Percentiles rank a stretch among this genome's conserved stretches.
phyloP scores from a whole-genome alignment of 164 flowering plant genomes.

The Brasenia schreberi region DNA sequence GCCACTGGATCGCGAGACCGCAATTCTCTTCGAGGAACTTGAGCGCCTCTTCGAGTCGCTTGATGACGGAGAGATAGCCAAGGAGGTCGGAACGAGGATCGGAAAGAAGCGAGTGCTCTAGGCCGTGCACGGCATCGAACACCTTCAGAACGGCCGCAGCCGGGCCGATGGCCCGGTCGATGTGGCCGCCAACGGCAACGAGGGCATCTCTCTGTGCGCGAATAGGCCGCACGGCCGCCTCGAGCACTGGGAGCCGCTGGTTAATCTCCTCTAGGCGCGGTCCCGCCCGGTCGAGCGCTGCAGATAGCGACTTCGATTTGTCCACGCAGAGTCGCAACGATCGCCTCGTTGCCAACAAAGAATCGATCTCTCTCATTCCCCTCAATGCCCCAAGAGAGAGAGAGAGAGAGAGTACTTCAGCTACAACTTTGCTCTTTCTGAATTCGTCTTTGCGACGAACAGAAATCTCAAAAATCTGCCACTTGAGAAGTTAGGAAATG shows the following conservation, averaged over 20 bases:
- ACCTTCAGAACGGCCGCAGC: slow-evolving; percentile 86
- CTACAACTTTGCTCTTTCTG: background rate
- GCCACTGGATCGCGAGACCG: slow-evolving; percentile 81
- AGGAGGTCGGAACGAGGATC: slow-evolving; percentile 56
- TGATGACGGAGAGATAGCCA: slow-evolving; percentile 55
- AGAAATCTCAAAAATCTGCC: background rate
- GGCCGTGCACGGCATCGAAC: slow-evolving; percentile 79
- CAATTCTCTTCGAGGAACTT: slow-evolving; percentile 65
- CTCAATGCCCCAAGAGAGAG: background rate
- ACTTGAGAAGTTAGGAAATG: background rate
- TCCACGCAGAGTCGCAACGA: slow-evolving; percentile 54
- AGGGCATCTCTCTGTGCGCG: slow-evolving; percentile 65
- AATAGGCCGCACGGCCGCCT: slow-evolving; percentile 61
- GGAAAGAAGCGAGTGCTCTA: slow-evolving; percentile 54
- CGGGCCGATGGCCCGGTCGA: slow-evolving; percentile 81
- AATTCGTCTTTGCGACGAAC: background rate
- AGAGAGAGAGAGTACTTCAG: background rate
- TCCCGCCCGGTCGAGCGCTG: slow-evolving; percentile 47
- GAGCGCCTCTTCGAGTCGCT: slow-evolving; percentile 75
- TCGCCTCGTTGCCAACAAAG: slow-evolving; percentile 44
- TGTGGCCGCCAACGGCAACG: slow-evolving; percentile 62
- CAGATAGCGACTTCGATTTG: slow-evolving; percentile 49
- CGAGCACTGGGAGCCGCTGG: slow-evolving; percentile 48
- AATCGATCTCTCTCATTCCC: slow-evolving; percentile 13
- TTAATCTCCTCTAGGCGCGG: slow-evolving; percentile 57